Evolutionary conservation across 495 filamentous ascomycete genomes (phyloP).

Genomic region (Aspergillus heteromorphus): DNA sequence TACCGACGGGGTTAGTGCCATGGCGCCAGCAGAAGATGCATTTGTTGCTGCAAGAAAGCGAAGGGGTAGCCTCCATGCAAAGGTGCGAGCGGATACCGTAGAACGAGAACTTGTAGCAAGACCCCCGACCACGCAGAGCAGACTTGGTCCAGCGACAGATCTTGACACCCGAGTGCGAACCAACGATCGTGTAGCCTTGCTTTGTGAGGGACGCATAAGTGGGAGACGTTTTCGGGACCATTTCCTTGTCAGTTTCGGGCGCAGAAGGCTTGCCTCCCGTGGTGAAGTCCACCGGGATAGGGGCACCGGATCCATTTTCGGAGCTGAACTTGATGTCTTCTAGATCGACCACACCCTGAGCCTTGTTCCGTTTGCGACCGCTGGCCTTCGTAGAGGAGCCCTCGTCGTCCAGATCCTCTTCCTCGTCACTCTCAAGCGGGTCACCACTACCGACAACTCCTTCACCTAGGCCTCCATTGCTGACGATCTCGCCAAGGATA

Average conservation of each 20-base stretch:
- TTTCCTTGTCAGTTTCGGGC: slow-evolving; percentile 61
- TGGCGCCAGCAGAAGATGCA: slow-evolving; percentile 99
- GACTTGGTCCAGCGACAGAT: slow-evolving; percentile 99
- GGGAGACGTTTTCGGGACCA: slow-evolving; percentile 86
- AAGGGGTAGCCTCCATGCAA: slow-evolving; percentile 97
- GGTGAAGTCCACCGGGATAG: slow-evolving; percentile 84
- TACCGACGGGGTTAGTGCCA: slow-evolving; percentile 94
- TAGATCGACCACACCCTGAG: slow-evolving; percentile 60
- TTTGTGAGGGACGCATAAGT: slow-evolving; percentile 86
- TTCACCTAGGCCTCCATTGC: slow-evolving; percentile 65
- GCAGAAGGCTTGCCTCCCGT: slow-evolving; percentile 50
- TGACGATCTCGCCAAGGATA: slow-evolving; percentile 56
- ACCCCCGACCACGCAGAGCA: slow-evolving; percentile 88
- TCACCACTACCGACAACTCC: slow-evolving; percentile 78
- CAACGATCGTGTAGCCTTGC: slow-evolving; percentile 92
- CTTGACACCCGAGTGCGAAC: slow-evolving; percentile 93
- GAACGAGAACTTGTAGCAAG: slow-evolving; percentile 95
- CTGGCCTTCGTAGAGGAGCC: slow-evolving; percentile 28
- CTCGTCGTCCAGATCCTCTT: slow-evolving; percentile 57
- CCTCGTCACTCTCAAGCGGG: slow-evolving; percentile 75
- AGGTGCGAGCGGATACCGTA: slow-evolving; percentile 94
- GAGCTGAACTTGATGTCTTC: slow-evolving; percentile 72
- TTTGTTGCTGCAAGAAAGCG: slow-evolving; percentile 93
- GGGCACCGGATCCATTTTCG: slow-evolving; percentile 28
- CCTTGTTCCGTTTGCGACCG: slow-evolving; percentile 35